phyloP scores from a whole-genome alignment of 148 eudicot species.

The Oxyria digyna region DNA sequence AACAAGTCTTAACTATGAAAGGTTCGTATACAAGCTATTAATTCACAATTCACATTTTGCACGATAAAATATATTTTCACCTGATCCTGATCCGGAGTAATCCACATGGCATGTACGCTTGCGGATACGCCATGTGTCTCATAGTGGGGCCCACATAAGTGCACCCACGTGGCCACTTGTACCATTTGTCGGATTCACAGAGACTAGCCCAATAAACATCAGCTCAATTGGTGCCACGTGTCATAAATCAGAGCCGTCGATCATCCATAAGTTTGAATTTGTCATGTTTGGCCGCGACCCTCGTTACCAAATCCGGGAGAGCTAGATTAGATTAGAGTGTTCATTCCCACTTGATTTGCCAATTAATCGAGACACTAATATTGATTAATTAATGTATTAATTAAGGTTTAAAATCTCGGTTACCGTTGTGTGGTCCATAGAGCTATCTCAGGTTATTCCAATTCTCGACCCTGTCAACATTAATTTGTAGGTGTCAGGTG shows the following conservation, averaged over 20 bases:
- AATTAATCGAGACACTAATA: slow-evolving; percentile 3
- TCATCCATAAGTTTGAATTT: not conserved
- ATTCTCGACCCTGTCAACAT: not conserved
- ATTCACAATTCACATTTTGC: no score
- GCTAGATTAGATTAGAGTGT: not conserved
- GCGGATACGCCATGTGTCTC: not conserved
- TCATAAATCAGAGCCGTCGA: not conserved
- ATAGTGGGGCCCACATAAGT: not conserved
- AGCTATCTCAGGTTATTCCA: not conserved
- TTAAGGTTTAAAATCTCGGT: not conserved
- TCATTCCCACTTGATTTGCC: not conserved
- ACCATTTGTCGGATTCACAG: not conserved
- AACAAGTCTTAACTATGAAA: no score
- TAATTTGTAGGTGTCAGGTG: no score
- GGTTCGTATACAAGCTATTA: no score
- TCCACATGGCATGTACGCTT: no score
- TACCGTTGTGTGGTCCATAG: not conserved
- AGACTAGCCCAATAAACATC: not conserved
- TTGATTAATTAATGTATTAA: not conserved
- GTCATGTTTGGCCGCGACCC: not conserved
- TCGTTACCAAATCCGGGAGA: not conserved
- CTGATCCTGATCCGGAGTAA: no score
- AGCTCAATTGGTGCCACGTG: not conserved
- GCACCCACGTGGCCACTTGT: not conserved
- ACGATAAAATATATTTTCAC: no score